Evolutionary conservation across 202 grass and related monocot genomes (phyloP).

Genomic region (Miscanthus sacchariflorus): DNA sequence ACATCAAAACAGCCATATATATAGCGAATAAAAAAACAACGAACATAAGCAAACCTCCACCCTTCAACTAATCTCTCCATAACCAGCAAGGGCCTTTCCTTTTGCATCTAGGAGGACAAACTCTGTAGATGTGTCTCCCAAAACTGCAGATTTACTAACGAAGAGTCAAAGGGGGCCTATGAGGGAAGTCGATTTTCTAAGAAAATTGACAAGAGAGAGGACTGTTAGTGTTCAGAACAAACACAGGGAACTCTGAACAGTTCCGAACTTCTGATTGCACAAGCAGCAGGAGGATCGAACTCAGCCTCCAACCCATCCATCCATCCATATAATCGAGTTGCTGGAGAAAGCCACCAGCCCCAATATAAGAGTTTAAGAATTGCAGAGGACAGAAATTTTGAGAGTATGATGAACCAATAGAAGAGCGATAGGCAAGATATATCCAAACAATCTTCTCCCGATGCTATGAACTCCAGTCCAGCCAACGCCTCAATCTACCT

Average conservation of each 20-base stretch:
- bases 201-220: not conserved
- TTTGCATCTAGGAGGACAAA: constrained; percentile 23
- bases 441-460: not conserved
- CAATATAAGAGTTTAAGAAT: not conserved
- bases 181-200: not conserved
- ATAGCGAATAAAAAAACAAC: not conserved
- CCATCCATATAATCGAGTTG: not conserved
- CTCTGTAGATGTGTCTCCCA: too few relatives aligned
- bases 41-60: constrained; percentile 40
- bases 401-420: not conserved
- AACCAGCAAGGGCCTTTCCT: not conserved
- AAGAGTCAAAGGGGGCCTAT: not conserved
- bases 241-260: not conserved
- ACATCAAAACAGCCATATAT: not conserved
- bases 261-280: not conserved
- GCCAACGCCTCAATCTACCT: too few relatives aligned
- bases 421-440: not conserved
- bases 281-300: too few relatives aligned
- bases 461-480: too few relatives aligned
- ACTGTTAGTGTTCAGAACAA: not conserved
- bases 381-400: not conserved
- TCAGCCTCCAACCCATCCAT: not conserved
- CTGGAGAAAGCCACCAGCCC: constrained; percentile 6
- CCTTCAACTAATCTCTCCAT: not conserved
- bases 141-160: constrained; percentile 3